phyloP scores from a whole-genome alignment of 2,329 filamentous ascomycete genomes.

The Phaeophleospora eucalypticola region DNA sequence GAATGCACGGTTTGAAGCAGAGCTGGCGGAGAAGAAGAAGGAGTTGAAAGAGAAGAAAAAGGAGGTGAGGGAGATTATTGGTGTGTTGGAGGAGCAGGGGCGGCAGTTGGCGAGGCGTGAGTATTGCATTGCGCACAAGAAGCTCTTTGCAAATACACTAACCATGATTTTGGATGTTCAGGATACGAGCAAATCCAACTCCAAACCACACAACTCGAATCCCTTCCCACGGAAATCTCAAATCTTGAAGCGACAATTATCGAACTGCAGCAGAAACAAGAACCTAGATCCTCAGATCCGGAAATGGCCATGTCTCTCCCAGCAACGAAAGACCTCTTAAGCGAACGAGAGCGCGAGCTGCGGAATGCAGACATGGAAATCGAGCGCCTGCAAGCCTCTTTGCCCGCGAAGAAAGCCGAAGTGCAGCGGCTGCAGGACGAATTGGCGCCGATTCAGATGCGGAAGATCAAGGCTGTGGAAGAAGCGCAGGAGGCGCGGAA shows the following conservation, averaged over 20 bases:
- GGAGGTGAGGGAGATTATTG: slow-evolving; percentile 69
- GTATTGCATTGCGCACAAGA: slow-evolving; percentile 21
- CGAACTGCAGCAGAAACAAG: slow-evolving; percentile 38
- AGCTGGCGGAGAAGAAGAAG: slow-evolving; percentile 66
- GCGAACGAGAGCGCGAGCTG: slow-evolving; percentile 39
- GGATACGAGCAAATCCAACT: slow-evolving; percentile 54
- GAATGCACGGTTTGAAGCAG: slow-evolving; percentile 71
- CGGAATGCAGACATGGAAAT: slow-evolving; percentile 42
- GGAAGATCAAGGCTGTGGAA: slow-evolving; percentile 59
- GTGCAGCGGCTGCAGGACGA: slow-evolving; percentile 64
- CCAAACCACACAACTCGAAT: slow-evolving; percentile 48
- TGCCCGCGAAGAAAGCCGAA: slow-evolving; percentile 63
- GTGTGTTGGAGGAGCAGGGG: slow-evolving; percentile 64
- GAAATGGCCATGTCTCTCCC: slow-evolving; percentile 42
- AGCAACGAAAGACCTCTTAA: slow-evolving; percentile 40
- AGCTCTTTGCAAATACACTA: background rate
- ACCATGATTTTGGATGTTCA: slow-evolving; percentile 19
- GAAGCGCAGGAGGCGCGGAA: slow-evolving; percentile 68
- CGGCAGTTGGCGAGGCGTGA: slow-evolving; percentile 53
- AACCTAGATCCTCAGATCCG: slow-evolving; percentile 34
- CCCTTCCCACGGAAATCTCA: slow-evolving; percentile 50
- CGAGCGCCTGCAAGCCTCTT: slow-evolving; percentile 53
- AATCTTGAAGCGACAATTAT: slow-evolving; percentile 50
- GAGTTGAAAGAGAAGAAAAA: slow-evolving; percentile 74
- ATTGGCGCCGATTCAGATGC: slow-evolving; percentile 63